Evolutionary conservation across 805 yeast species (phyloP), one percentile per base, ranked within the genome.

Genomic region (Cyberlindnera bimundalis): DNA sequence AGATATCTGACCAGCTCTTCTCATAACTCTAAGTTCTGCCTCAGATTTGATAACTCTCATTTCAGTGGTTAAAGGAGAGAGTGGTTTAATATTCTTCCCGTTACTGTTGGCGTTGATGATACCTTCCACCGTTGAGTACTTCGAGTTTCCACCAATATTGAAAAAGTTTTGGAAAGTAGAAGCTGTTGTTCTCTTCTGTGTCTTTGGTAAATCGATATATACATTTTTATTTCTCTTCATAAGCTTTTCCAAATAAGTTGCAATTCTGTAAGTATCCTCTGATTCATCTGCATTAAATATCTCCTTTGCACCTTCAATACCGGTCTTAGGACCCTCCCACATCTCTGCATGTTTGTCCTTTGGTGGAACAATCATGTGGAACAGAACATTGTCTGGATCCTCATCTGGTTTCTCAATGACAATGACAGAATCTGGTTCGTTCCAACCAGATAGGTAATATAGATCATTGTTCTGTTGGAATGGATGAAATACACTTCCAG

Each of bases 301-400:
- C 36, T 88, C 91, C 29, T 64, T 65, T 0, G 83, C 96, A 13
- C 95, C 96, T 35, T 81, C 77, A 4, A 81, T 72, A 1, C 99
- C 99, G 14, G 95, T 83, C 52, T 95, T 75, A 32, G 77, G 81
- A 11, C 99, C 99, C 53, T 91, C 97, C 99, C 99, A 93, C 48
- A 83, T 78, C 63, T 93, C 99, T 17, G 75, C 77, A 35, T 70
- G 71, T 6, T 78, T 74, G 57, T 90, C 84, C 58, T 84, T 83
- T 13, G 88, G 89, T 3, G 89, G 96, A 3, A 91, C 96, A 36
- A 89, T 66, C 82, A 93, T 74, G 52, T 86, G 91, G 49, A 85
- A 76, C 8, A 73, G 59, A 26, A 77, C 68, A 37, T 78, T 76
- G 19, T 73, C 76, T n/a, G 73, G 65, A 43, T 71, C 64, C 39